Evolutionary conservation across 2,329 filamentous ascomycete species (phyloP).

Genomic region (Hypoxylon sp.): DNA sequence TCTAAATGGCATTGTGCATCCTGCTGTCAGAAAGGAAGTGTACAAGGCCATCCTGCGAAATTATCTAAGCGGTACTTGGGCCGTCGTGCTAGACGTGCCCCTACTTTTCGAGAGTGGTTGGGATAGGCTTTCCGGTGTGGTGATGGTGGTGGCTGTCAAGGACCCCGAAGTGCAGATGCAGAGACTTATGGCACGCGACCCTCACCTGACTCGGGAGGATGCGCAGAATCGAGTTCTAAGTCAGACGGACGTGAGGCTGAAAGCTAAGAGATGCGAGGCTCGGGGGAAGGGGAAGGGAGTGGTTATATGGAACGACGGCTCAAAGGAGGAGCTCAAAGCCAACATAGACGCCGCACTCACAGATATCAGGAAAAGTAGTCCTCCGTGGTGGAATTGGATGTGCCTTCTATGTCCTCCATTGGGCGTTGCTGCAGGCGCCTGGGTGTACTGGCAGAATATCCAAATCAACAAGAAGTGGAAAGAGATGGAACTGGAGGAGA

Average conservation of each 20-base stretch:
- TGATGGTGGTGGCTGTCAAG: constrained; percentile 87
- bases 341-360: constrained; percentile 78
- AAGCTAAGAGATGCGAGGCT: constrained; percentile 81
- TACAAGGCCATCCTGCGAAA: constrained; percentile 79
- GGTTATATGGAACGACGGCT: constrained; percentile 92
- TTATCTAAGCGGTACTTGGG: constrained; percentile 85
- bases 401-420: constrained; percentile 80
- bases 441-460: constrained; percentile 81
- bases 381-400: constrained; percentile 87
- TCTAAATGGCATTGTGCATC: constrained; percentile 93
- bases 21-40: constrained; percentile 87
- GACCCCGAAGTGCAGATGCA: constrained; percentile 87
- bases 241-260: constrained; percentile 88
- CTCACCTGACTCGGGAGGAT: constrained; percentile 85
- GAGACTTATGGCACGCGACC: constrained; percentile 80
- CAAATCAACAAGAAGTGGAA: constrained; percentile 80
- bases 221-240: constrained; percentile 88
- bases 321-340: constrained; percentile 75
- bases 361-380: constrained; percentile 74
- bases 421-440: constrained; percentile 76
- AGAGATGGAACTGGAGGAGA: constrained; percentile 65
- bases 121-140: constrained; percentile 86
- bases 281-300: constrained; percentile 76
- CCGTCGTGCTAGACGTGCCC: constrained; percentile 92
- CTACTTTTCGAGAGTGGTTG: constrained; percentile 90